Percentiles rank a stretch among this genome's conserved stretches.
phyloP scores from a whole-genome alignment of 352 stramenopile species.

The Phytophthora cactorum region DNA sequence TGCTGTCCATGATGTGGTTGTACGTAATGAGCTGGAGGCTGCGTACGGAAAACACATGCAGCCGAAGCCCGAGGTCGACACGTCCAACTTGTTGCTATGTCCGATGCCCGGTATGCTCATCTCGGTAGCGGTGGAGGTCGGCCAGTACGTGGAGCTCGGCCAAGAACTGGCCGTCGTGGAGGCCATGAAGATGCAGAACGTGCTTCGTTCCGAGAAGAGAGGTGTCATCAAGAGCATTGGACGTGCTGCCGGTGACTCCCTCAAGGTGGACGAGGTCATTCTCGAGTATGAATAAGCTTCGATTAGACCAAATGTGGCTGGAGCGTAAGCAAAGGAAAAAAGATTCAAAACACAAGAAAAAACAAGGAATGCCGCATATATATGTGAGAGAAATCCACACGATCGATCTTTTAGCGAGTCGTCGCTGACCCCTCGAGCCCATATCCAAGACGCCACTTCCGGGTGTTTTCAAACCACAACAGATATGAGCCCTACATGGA shows the following conservation, averaged over 20 bases:
- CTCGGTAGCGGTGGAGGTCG: conserved; percentile 81
- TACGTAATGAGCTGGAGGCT: conserved; percentile 91
- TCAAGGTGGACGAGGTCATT: conserved; percentile 93
- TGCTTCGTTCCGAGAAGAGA: conserved; percentile 92
- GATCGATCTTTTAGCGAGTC: conserved; percentile 13
- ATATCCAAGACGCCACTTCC: conserved; percentile 7
- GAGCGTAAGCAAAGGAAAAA: neutral
- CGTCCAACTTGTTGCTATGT: conserved; percentile 90
- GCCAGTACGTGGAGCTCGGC: conserved; percentile 93
- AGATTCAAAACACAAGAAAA: conserved; percentile 5
- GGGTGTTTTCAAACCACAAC: neutral
- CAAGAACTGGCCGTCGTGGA: conserved; percentile 96
- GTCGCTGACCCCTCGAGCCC: conserved; percentile 9
- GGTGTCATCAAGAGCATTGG: conserved; percentile 88
- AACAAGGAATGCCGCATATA: too few relatives aligned
- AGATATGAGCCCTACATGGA: conserved; percentile 12
- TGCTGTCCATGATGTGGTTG: conserved; percentile 85
- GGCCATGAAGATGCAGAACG: conserved; percentile 99
- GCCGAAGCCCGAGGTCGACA: conserved; percentile 91
- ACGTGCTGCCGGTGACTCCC: conserved; percentile 81
- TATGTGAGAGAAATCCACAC: too few relatives aligned
- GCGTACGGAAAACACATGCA: conserved; percentile 91
- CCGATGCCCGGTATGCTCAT: conserved; percentile 96
- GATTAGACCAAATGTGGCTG: neutral
- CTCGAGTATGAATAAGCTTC: conserved; percentile 88